phyloP scores from a whole-genome alignment of 768 basidiomycete genomes.

The Austroboletus eburneus region DNA sequence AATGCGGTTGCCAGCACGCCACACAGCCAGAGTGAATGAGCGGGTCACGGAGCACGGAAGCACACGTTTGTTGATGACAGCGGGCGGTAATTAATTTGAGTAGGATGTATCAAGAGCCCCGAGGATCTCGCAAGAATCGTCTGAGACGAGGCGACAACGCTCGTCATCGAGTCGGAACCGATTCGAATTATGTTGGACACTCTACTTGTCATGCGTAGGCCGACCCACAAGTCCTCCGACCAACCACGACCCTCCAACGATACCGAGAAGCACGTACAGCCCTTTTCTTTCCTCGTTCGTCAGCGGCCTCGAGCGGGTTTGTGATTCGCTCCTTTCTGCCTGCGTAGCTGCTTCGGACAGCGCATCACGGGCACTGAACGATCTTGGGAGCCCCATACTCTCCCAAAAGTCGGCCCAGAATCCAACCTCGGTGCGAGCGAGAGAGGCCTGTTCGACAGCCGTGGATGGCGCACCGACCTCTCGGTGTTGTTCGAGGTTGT shows the following conservation, averaged over 20 bases:
- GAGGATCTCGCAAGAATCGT: too few relatives aligned
- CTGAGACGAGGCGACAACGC: neutral
- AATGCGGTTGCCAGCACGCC: conserved; percentile 23
- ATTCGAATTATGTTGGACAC: too few relatives aligned
- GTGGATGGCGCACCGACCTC: conserved; percentile 3
- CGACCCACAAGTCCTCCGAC: conserved; percentile 34
- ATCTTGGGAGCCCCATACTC: conserved; percentile 34
- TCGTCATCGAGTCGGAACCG: too few relatives aligned
- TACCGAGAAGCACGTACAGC: conserved; percentile 44
- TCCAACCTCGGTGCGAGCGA: conserved; percentile 11
- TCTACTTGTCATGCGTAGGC: conserved; percentile 2
- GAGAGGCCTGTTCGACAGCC: conserved; percentile 11
- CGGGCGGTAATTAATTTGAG: too few relatives aligned
- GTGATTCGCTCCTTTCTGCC: conserved; percentile 13
- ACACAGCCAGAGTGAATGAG: too few relatives aligned
- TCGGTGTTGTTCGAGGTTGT: conserved; percentile 33
- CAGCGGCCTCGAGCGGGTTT: conserved; percentile 30
- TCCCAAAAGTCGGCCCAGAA: conserved; percentile 36
- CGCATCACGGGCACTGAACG: conserved; percentile 22
- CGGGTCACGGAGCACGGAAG: too few relatives aligned
- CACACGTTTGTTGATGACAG: too few relatives aligned
- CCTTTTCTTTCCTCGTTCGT: conserved; percentile 45
- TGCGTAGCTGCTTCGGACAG: conserved; percentile 13
- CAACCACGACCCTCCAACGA: conserved; percentile 47
- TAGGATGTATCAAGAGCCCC: too few relatives aligned